Percentiles rank a stretch among this genome's conserved stretches.
phyloP scores from a whole-genome alignment of 1,284 basidiomycete species.

The Athelia psychrophila region DNA sequence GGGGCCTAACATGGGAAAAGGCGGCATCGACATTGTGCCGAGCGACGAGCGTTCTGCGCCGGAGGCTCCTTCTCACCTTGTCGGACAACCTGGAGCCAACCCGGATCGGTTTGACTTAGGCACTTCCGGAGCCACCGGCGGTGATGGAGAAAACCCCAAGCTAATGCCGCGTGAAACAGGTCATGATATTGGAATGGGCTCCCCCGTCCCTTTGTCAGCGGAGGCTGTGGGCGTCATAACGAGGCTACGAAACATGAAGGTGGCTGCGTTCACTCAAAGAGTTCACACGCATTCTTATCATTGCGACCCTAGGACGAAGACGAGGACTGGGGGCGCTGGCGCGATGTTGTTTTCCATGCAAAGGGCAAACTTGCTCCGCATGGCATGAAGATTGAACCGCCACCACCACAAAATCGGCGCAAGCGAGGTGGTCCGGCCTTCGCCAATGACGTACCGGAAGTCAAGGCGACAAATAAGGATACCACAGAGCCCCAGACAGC shows the following conservation, averaged over 20 bases:
- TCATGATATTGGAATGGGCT: conserved; percentile 86
- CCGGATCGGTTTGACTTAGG: conserved; percentile 24
- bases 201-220: conserved; percentile 80
- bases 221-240: conserved; percentile 87
- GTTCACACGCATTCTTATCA: conserved; percentile 6
- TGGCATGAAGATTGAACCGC: conserved; percentile 42
- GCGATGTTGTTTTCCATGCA: conserved; percentile 78
- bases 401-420: conserved; percentile 56
- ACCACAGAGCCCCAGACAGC: not conserved
- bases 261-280: conserved; percentile 19
- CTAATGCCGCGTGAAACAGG: conserved; percentile 79
- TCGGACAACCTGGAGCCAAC: conserved; percentile 27
- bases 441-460: conserved; percentile 20
- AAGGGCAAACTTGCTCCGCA: conserved; percentile 59
- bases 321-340: conserved; percentile 90
- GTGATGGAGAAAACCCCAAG: conserved; percentile 21
- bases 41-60: conserved; percentile 64
- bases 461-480: conserved; percentile 6
- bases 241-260: conserved; percentile 83
- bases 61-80: conserved; percentile 57
- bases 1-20: conserved; percentile 74
- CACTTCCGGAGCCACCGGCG: not conserved
- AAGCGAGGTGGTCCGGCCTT: conserved; percentile 52
- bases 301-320: conserved; percentile 67
- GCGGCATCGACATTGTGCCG: conserved; percentile 77